Evolutionary conservation across 768 basidiomycete species (phyloP), one percentile per base, ranked within the genome.

Genomic region (Auriscalpium vulgare): DNA sequence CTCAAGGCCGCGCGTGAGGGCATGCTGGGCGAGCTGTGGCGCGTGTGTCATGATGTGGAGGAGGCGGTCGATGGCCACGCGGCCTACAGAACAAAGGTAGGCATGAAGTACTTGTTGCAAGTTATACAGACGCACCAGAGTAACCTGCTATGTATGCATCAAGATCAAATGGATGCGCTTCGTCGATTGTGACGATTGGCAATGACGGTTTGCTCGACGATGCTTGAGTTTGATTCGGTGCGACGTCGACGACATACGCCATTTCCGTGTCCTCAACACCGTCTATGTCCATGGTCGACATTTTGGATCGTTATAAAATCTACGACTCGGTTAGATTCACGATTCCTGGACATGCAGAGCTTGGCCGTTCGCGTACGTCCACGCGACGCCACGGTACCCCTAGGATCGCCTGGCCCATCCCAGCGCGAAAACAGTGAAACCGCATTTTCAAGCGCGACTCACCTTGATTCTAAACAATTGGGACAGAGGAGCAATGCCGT

Each of bases 101-200:
- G 36, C 17, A 21, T 21, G 16, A 21, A 11, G 44, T 19, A 47
- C 47, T 4, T 21, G 34, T 16, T 47, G 44, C 16, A 56, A 23
- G 64, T 49, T 13, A 55, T 53, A 17, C 29, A 46, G n/a, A 53
- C 73, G 45, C 46, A 88, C 91, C 89, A 59, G 83, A 76, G 72
- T 94, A 95, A 53, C 81, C 79, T 45, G 85, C 74, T 56, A 86
- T 83, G 68, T 91, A 88, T 44, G 81, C 69, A 56, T 95, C 93
- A 53, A 95, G 79, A 66, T 95, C 92, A 66, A 92, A 94, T 4
- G 92, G 90, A 65, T 93, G 91, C 0, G 78, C 77, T 45, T 89
- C 88, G 68, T 92, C 86, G 13, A 93, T 78, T 11, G 58, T 37
- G 16, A 62, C 45, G 14, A 37, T 49, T 48, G 40, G 45, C 7